Evolutionary conservation across 2,329 filamentous ascomycete species (phyloP).

Genomic region (Venturia asperata): DNA sequence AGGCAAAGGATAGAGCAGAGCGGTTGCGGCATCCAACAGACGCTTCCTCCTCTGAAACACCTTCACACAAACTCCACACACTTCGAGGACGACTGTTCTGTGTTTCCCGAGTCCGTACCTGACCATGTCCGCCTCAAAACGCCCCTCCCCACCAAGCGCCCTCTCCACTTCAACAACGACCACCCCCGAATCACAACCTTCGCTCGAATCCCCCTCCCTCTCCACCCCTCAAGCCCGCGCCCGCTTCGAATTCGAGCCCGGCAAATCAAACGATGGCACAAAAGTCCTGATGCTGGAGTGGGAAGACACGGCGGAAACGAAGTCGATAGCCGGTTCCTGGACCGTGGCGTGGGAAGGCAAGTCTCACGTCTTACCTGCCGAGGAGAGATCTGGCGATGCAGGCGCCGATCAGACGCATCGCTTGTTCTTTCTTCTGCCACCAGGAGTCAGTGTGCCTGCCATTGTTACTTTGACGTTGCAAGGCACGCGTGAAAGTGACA

Average conservation of each 20-base stretch:
- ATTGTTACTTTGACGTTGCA: slow-evolving; percentile 57
- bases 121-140: not conserved
- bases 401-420: slow-evolving; percentile 48
- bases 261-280: slow-evolving; percentile 70
- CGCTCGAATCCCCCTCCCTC: slow-evolving; percentile 42
- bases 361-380: slow-evolving; percentile 59
- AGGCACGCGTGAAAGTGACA: slow-evolving; percentile 24
- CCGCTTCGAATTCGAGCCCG: slow-evolving; percentile 79
- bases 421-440: slow-evolving; percentile 74
- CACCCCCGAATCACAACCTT: slow-evolving; percentile 17
- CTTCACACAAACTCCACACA: not conserved
- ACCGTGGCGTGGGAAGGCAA: slow-evolving; percentile 80
- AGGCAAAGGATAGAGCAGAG: not conserved
- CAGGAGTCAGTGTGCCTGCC: slow-evolving; percentile 62
- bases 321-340: slow-evolving; percentile 53
- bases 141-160: not conserved
- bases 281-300: slow-evolving; percentile 94
- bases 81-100: not conserved
- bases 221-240: slow-evolving; percentile 54
- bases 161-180: not conserved
- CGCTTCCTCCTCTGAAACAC: not conserved
- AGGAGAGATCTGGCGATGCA: slow-evolving; percentile 40
- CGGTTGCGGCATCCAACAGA: not conserved
- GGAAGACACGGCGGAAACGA: slow-evolving; percentile 55
- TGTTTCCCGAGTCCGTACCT: not conserved